phyloP scores from a whole-genome alignment of 768 basidiomycete genomes.

The Mycena indigotica region DNA sequence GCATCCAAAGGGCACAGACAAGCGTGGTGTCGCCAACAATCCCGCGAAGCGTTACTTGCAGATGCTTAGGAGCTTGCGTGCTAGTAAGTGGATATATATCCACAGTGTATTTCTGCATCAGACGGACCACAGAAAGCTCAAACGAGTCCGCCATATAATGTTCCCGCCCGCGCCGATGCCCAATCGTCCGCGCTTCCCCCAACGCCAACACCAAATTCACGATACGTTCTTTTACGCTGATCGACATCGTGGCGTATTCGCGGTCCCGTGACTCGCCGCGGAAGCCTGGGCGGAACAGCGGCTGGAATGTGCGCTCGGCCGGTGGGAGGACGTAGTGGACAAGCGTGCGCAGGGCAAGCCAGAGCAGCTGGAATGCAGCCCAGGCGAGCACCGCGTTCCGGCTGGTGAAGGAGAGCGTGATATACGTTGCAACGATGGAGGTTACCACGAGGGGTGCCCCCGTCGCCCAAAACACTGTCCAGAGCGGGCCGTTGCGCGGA shows the following conservation, averaged over 20 bases:
- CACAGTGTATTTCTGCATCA: not conserved
- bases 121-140: not conserved
- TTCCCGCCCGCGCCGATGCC: conserved; percentile 24
- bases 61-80: not conserved
- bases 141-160: conserved; percentile 20
- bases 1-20: conserved; percentile 28
- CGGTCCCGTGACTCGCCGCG: not conserved
- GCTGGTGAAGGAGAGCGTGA: conserved; percentile 17
- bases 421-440: conserved; percentile 26
- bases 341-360: conserved; percentile 26
- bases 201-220: conserved; percentile 20
- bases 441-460: conserved; percentile 24
- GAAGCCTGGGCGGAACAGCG: conserved; percentile 3
- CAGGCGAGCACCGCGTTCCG: conserved; percentile 23
- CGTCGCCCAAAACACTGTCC: conserved; percentile 27
- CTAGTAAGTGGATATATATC: conserved; percentile 5
- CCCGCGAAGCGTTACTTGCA: conserved; percentile 18
- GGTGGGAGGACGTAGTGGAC: conserved; percentile 25
- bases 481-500: conserved; percentile 13
- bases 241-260: not conserved
- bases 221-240: conserved; percentile 21
- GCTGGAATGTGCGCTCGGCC: conserved; percentile 5
- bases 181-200: conserved; percentile 12
- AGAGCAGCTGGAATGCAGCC: conserved; percentile 28
- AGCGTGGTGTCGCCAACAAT: conserved; percentile 30